Conservation (phyloP, 495 filamentous ascomycete species). For the Neurospora cerealis region DNA sequence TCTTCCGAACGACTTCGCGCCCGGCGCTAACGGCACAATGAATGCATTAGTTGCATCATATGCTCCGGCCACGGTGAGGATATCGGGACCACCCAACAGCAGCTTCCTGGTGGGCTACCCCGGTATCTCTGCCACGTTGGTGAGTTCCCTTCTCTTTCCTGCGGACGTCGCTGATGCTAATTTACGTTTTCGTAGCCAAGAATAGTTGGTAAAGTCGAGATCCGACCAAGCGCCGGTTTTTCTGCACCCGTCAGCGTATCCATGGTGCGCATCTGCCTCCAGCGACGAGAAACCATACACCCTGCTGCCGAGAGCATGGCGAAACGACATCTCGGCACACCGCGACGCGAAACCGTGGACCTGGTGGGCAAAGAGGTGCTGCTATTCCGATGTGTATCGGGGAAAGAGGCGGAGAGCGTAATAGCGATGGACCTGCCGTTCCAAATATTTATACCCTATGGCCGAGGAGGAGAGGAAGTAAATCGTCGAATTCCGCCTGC, state of each 20-base stretch:
- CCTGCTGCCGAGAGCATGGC: slow-evolving; percentile 88
- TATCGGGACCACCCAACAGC: slow-evolving; percentile 94
- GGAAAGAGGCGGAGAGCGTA: slow-evolving; percentile 76
- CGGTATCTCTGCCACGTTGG: slow-evolving; percentile 94
- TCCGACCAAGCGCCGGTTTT: slow-evolving; percentile 72
- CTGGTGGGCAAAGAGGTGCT: slow-evolving; percentile 94
- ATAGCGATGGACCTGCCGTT: slow-evolving; percentile 98
- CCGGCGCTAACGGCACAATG: slow-evolving; percentile 20
- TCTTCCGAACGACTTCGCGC: background rate
- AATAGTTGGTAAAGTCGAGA: slow-evolving; percentile 97
- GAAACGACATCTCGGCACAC: slow-evolving; percentile 85
- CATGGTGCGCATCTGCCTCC: slow-evolving; percentile 86
- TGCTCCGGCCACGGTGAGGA: slow-evolving; percentile 76
- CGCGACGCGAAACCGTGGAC: slow-evolving; percentile 82
- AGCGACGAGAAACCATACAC: slow-evolving; percentile 91
- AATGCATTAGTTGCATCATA: slow-evolving; percentile 10
- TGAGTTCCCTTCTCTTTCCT: slow-evolving; percentile 35
- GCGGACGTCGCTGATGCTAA: slow-evolving; percentile 8
- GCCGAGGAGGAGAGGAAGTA: slow-evolving; percentile 76
- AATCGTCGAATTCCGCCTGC: slow-evolving; percentile 86
- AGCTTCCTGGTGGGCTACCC: slow-evolving; percentile 95
- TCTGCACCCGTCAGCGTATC: slow-evolving; percentile 85
- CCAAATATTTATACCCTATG: slow-evolving; percentile 92
- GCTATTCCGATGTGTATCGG: slow-evolving; percentile 73
- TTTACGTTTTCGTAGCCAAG: slow-evolving; percentile 53